phyloP scores from a whole-genome alignment of 148 eudicot species.

The Rhododendron molle region DNA sequence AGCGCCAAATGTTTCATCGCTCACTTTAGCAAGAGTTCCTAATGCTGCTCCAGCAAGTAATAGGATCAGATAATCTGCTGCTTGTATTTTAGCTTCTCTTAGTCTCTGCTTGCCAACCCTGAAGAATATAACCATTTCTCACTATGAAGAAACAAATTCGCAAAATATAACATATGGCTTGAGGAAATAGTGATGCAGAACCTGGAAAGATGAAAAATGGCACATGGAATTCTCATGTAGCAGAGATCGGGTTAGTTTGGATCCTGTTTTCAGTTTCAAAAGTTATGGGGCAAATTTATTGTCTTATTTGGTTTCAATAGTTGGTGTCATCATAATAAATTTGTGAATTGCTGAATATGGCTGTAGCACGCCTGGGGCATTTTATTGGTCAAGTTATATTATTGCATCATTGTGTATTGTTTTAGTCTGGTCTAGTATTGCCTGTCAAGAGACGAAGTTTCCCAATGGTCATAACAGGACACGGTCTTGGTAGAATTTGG shows the following conservation, averaged over 20 bases:
- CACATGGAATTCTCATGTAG: not conserved
- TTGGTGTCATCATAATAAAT: not conserved
- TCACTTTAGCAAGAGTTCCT: constrained; percentile 80
- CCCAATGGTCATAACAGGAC: not conserved
- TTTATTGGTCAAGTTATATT: not conserved
- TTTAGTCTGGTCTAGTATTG: not conserved
- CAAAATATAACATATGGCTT: not conserved
- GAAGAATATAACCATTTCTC: constrained; percentile 11
- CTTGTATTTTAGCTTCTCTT: constrained; percentile 77
- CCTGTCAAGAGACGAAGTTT: not conserved
- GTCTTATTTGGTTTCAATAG: not conserved
- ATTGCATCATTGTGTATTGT: not conserved
- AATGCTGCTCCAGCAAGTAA: constrained; percentile 90
- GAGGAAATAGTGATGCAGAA: not conserved
- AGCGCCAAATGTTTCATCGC: constrained; percentile 77
- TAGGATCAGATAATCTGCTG: constrained; percentile 84
- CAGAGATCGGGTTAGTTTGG: not conserved
- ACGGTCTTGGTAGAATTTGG: not conserved
- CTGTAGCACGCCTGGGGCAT: not conserved
- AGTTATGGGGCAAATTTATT: not conserved
- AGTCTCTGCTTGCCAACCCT: constrained; percentile 86
- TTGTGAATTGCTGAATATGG: not conserved
- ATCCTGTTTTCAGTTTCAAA: not conserved
- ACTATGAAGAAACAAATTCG: not conserved
- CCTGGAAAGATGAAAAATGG: not conserved